Conservation (phyloP, 257 asterid genomes). For the Petrea volubilis region DNA sequence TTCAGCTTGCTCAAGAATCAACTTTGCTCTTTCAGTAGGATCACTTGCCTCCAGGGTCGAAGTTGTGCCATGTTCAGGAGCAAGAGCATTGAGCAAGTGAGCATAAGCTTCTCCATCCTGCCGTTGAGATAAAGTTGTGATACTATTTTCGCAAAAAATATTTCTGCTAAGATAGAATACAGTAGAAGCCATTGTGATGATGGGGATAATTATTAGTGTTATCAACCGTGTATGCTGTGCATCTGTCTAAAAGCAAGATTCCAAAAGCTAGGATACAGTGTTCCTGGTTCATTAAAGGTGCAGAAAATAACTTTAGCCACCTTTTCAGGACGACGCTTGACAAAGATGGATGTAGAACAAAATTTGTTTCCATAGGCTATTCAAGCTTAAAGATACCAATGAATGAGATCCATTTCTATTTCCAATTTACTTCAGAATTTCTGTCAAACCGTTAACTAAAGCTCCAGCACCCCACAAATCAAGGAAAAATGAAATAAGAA, state of each 20-base stretch:
- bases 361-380: no score
- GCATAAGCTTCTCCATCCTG: constrained; percentile 99
- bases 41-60: constrained; percentile 61
- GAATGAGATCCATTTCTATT: no score
- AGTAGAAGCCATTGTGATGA: background rate
- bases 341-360: no score
- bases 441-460: no score
- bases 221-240: background rate
- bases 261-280: background rate
- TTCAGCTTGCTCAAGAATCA: constrained; percentile 92
- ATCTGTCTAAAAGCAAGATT: background rate
- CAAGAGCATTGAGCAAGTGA: constrained; percentile 82
- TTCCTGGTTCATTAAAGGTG: no score
- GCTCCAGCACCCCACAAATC: no score
- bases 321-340: no score
- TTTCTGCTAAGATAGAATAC: background rate
- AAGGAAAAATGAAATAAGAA: no score
- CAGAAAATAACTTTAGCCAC: no score
- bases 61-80: constrained; percentile 84
- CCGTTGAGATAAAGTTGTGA: constrained; percentile 2
- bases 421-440: no score
- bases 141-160: background rate
- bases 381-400: no score
- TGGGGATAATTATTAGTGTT: background rate
- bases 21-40: constrained; percentile 85